These are phyloP conservation scores for Arthrobotrys sinensis DNA, from an alignment of 2,329 filamentous ascomycete genomes.

Conservation along the genomic window DNA sequence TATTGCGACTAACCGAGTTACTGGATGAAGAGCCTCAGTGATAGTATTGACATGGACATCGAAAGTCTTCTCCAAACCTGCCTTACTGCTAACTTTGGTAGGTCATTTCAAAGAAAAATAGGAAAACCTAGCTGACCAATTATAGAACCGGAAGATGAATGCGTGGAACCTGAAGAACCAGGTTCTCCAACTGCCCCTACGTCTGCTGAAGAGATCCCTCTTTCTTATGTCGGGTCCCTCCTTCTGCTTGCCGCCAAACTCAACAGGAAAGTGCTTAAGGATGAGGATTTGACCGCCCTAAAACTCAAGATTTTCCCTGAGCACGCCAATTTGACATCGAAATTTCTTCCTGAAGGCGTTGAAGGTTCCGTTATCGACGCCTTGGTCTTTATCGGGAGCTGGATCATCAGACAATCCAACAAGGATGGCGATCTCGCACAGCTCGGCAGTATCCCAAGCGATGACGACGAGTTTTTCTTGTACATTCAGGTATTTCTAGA, in stretches of 20 bases:
- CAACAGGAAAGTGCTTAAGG: conserved; percentile 48
- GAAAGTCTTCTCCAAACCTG: conserved; percentile 49
- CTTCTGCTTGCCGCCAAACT: conserved; percentile 64
- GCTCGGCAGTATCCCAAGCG: conserved; percentile 40
- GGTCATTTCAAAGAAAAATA: not conserved
- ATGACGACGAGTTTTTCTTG: conserved; percentile 62
- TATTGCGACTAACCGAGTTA: not conserved
- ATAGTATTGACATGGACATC: conserved; percentile 50
- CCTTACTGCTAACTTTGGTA: conserved; percentile 48
- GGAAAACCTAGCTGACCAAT: not conserved
- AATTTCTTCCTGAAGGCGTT: conserved; percentile 62
- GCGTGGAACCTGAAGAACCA: conserved; percentile 36
- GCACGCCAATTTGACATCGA: conserved; percentile 62
- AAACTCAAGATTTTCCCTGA: conserved; percentile 63
- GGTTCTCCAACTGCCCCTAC: conserved; percentile 60
- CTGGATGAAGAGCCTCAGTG: conserved; percentile 30
- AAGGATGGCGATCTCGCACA: conserved; percentile 61
- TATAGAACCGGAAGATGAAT: conserved; percentile 26
- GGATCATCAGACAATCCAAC: conserved; percentile 60
- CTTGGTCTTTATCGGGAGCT: conserved; percentile 64
- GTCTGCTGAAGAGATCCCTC: conserved; percentile 64
- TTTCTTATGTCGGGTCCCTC: conserved; percentile 64
- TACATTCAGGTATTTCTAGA: conserved; percentile 63
- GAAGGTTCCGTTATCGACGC: conserved; percentile 64
- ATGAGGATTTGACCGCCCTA: conserved; percentile 32